These are phyloP conservation scores for Linnemannia exigua DNA, from an alignment of 192 early-diverging fungal genomes.

Conservation along the genomic window DNA sequence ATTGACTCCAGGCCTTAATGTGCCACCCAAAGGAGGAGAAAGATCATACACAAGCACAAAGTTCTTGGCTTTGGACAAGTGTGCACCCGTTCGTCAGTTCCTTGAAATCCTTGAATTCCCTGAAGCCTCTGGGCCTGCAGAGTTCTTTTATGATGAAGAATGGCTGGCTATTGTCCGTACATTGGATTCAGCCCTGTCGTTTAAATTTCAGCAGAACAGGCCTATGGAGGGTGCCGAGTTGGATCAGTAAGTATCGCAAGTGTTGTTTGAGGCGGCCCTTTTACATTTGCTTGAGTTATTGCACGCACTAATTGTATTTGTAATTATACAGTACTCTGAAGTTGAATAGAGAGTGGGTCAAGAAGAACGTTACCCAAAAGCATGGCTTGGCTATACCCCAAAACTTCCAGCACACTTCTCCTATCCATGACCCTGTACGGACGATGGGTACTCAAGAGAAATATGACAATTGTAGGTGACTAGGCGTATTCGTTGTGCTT, in stretches of 20 bases:
- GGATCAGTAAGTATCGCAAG: constrained; percentile 46
- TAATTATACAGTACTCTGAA: constrained; percentile 63
- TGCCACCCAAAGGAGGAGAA: background rate
- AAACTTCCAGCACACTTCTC: constrained; percentile 85
- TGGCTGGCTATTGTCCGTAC: constrained; percentile 85
- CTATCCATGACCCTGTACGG: constrained; percentile 56
- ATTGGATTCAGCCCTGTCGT: constrained; percentile 68
- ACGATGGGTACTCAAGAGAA: constrained; percentile 44
- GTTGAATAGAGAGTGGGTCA: constrained; percentile 76
- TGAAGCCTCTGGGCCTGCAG: constrained; percentile 46
- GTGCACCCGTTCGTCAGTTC: constrained; percentile 81
- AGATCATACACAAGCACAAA: constrained; percentile 67
- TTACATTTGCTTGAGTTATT: background rate
- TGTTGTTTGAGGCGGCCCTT: background rate
- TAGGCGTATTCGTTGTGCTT: background rate
- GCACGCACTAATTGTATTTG: background rate
- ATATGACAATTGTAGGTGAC: constrained; percentile 43
- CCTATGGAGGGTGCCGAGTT: constrained; percentile 65
- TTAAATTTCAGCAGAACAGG: constrained; percentile 55
- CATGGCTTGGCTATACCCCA: constrained; percentile 77
- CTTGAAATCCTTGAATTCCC: constrained; percentile 75
- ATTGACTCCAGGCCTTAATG: background rate
- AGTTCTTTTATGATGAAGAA: constrained; percentile 88
- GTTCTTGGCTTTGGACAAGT: constrained; percentile 98
- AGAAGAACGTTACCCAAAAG: constrained; percentile 67